Base-by-base conservation (phyloP, 208 protist species). In the Phytomonas serpens region DNA sequence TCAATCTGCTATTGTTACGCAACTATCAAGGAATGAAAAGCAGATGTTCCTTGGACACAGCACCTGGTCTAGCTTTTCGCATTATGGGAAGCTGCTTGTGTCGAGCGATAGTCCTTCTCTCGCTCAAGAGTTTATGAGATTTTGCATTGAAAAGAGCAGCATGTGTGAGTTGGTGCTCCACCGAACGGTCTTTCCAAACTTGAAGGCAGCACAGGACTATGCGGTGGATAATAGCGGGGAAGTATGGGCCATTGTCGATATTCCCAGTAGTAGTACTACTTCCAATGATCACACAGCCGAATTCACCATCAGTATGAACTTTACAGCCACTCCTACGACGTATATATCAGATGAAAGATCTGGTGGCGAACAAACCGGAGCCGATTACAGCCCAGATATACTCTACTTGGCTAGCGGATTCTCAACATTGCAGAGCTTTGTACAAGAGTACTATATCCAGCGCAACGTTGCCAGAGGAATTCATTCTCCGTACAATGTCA, bases 281-380 rank as follows among this genome's bases (percentile, higher is more conserved):
- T 33, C 40, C n/a, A 14, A 38, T 42, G 11, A 75, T 51, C 19
- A 72, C 1, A 30, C 68, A 29, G 16, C 62, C 31, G 74, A 82
- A 30, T 93, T 90, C 81, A 91, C 87, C 37, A 90, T 96, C 73
- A 83, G 88, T 71, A 93, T 96, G 88, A 96, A 96, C 76, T 93
- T 87, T 76, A 90, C 86, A 29, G 87, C 88, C 38, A 93, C 88
- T 2, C 82, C 88, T 31, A 77, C 65, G 67, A 96, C 90, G 3
- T 84, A 75, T 73, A 63, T 72, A 40, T 73, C 51, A 72, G 76
- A 32, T 52, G 67, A 63, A 81, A 68, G 51, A 79, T 68, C 63
- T 84, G 62, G 84, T 86, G 72, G 76, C 77, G n/a, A 78, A 75
- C 67, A 72, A 72, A 27, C 74, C 80, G 67, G 76, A 57, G 40